phyloP scores from a whole-genome alignment of 768 basidiomycete genomes.

The Amylocystis lapponica region DNA sequence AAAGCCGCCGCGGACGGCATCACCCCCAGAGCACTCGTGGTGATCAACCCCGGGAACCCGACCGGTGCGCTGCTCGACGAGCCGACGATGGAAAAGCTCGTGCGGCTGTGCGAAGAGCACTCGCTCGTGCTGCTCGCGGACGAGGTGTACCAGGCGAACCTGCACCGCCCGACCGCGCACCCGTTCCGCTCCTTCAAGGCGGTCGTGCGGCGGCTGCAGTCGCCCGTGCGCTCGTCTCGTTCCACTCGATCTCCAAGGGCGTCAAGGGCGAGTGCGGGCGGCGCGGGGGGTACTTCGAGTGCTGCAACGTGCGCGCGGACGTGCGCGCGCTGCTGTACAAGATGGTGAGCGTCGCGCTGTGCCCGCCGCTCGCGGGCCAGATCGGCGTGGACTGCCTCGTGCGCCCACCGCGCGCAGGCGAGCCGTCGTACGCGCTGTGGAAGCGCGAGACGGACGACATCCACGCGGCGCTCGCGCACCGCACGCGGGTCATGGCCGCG shows the following conservation, averaged over 20 bases:
- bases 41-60: conserved; percentile 99
- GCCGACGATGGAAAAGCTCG: conserved; percentile 64
- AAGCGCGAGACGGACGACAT: conserved; percentile 78
- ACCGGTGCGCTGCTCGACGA: conserved; percentile 82
- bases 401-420: conserved; percentile 76
- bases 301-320: conserved; percentile 72
- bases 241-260: conserved; percentile 98
- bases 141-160: conserved; percentile 97
- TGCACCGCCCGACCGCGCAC: conserved; percentile 61
- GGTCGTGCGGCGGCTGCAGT: conserved; percentile 59
- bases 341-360: conserved; percentile 87
- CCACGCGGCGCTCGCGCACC: conserved; percentile 64
- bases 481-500: conserved; percentile 67
- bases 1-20: conserved; percentile 53
- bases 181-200: conserved; percentile 95
- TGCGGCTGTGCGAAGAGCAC: conserved; percentile 82
- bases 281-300: conserved; percentile 96
- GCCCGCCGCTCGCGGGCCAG: conserved; percentile 87
- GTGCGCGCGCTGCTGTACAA: conserved; percentile 90
- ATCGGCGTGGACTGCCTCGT: conserved; percentile 88
- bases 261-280: conserved; percentile 95
- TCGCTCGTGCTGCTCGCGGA: conserved; percentile 88
- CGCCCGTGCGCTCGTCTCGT: conserved; percentile 83
- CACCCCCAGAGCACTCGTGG: conserved; percentile 77
- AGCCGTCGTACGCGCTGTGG: conserved; percentile 74